These are phyloP conservation scores for Eleusine coracana DNA, from an alignment of 176 grass and related monocot genomes.

Conservation along the genomic window DNA sequence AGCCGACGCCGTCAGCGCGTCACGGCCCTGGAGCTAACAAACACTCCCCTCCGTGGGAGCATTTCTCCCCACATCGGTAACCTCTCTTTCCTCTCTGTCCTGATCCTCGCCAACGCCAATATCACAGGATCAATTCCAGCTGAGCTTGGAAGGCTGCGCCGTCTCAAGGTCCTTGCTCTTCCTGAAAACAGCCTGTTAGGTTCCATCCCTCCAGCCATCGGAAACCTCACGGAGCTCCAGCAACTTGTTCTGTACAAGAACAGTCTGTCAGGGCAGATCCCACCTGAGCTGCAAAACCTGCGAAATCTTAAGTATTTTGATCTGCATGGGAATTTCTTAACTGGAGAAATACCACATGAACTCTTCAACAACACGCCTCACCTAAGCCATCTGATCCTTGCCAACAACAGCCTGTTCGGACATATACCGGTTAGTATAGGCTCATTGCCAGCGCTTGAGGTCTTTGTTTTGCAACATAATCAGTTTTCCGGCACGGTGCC, in stretches of 20 bases:
- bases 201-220: not conserved
- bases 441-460: not conserved
- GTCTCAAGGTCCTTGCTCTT: slow-evolving; percentile 11
- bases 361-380: not conserved
- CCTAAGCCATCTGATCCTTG: not conserved
- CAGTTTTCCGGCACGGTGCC: slow-evolving; percentile 16
- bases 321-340: rapidly evolving
- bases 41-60: not conserved
- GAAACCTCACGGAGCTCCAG: slow-evolving; percentile 15
- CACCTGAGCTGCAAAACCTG: not conserved
- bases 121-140: not conserved
- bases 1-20: not conserved
- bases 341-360: not conserved
- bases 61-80: slow-evolving; percentile 9
- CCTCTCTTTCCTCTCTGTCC: slow-evolving; percentile 17
- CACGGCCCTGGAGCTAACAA: not conserved
- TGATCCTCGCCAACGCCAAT: not conserved
- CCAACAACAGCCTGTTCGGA: slow-evolving; percentile 21
- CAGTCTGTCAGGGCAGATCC: not conserved
- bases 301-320: not conserved
- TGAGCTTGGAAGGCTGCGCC: not conserved
- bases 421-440: not conserved
- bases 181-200: not conserved
- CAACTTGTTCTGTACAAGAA: not conserved
- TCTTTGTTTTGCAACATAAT: not conserved